A percentile compares a stretch with the other conserved stretches of the same genome.
Evolutionary conservation across 2,329 filamentous ascomycete species (phyloP).

Genomic region (Aspergillus neotritici): DNA sequence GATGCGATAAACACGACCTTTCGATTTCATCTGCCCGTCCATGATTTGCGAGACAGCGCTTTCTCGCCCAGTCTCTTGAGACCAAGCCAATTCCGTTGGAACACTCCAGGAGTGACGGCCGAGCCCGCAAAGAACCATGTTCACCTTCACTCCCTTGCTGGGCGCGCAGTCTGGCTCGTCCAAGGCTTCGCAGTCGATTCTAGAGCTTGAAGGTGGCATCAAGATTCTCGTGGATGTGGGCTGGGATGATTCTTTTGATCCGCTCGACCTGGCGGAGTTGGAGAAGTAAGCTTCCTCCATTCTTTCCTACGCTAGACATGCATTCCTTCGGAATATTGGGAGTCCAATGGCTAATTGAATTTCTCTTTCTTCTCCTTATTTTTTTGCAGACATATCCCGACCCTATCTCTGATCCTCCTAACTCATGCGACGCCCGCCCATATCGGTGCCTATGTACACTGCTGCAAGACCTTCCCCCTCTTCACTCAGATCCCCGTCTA

Average conservation of each 20-base stretch:
- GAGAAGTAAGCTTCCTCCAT: constrained; percentile 63
- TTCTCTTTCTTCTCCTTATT: constrained; percentile 2
- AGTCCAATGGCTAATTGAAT: constrained; percentile 59
- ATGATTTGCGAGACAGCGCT: neutral
- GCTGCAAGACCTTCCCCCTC: constrained; percentile 90
- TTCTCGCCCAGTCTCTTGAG: constrained; percentile 8
- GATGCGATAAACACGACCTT: neutral
- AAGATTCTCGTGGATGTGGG: constrained; percentile 92
- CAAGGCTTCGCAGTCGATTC: constrained; percentile 83
- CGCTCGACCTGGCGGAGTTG: constrained; percentile 73
- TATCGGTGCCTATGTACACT: constrained; percentile 88
- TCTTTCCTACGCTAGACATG: constrained; percentile 3
- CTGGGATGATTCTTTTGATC: constrained; percentile 90
- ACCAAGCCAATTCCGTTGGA: constrained; percentile 3
- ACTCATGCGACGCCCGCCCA: constrained; percentile 91
- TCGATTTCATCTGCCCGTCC: neutral
- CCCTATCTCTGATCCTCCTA: constrained; percentile 85
- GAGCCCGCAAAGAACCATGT: constrained; percentile 56
- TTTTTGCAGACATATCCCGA: constrained; percentile 69
- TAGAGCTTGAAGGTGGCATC: constrained; percentile 94
- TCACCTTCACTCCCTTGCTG: constrained; percentile 88
- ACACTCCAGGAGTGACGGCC: constrained; percentile 6
- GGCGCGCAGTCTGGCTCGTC: constrained; percentile 79
- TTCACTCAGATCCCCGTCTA: constrained; percentile 93
- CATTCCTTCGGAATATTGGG: constrained; percentile 51